Percentiles rank a stretch among this genome's conserved stretches.
Evolutionary conservation across 257 asterid genomes (phyloP).

Genomic region (Solanum microdontum): DNA sequence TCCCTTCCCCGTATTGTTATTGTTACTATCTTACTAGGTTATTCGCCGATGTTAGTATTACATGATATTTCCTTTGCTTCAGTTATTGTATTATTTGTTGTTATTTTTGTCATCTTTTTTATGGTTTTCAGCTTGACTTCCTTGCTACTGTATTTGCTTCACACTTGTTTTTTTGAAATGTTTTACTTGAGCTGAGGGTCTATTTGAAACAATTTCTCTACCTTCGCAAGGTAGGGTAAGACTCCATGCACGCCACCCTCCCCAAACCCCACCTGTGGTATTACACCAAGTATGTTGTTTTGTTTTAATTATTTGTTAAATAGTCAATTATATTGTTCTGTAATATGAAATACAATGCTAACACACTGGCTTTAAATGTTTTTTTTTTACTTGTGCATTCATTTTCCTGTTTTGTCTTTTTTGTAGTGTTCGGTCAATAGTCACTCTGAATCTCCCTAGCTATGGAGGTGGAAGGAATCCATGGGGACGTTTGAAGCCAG

Average conservation of each 20-base stretch:
- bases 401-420: not conserved
- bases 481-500: conserved; percentile 79
- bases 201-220: not conserved
- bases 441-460: conserved; percentile 88
- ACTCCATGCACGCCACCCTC: not conserved
- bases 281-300: not conserved
- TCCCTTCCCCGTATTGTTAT: not conserved
- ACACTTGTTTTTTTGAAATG: not conserved
- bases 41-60: not conserved
- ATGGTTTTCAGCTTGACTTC: not conserved
- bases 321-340: not conserved
- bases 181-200: not conserved
- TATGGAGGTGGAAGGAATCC: conserved; percentile 97
- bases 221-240: not conserved
- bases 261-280: not conserved
- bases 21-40: not conserved
- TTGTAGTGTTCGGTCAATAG: conserved; percentile 84
- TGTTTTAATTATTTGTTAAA: not conserved
- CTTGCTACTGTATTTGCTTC: not conserved
- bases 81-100: not conserved
- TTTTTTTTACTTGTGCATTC: not conserved
- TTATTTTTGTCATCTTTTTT: not conserved
- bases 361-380: not conserved
- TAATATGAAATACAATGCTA: not conserved
- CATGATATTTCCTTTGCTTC: not conserved